A percentile compares a stretch with the other conserved stretches of the same genome.
Conservation (phyloP, 208 protist genomes). For the Herpetomonas tarakana region DNA sequence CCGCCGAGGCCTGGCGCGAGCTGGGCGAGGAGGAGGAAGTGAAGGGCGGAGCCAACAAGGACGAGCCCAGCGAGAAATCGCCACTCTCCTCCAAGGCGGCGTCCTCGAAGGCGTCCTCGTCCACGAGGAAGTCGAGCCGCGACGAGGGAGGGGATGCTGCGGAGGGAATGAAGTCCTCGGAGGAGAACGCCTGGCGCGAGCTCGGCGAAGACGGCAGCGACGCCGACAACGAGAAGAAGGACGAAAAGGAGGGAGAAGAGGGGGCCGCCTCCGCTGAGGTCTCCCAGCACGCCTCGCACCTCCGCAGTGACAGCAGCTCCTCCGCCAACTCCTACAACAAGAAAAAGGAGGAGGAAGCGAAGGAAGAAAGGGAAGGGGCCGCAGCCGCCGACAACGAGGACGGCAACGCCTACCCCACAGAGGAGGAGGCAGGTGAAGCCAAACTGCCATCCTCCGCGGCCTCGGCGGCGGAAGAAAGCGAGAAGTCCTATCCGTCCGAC, state of each 20-base stretch:
- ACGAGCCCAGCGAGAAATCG: not conserved
- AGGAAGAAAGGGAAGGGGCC: conserved; percentile 2
- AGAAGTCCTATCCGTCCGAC: not conserved
- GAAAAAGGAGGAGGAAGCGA: conserved; percentile 6
- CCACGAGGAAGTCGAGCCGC: too few species aligned
- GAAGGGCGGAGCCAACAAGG: conserved; percentile 7
- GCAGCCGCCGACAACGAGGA: not conserved
- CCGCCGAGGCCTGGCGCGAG: not conserved
- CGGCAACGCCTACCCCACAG: not conserved
- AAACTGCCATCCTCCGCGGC: too few species aligned
- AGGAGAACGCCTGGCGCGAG: not conserved
- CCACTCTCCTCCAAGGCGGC: not conserved
- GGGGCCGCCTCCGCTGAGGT: not conserved
- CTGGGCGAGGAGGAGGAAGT: conserved; percentile 5
- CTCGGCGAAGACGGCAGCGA: not conserved
- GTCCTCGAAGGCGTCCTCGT: not conserved
- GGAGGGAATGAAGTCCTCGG: not conserved
- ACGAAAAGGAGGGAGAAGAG: conserved; percentile 6
- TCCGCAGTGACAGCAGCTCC: not conserved
- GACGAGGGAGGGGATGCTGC: too few species aligned
- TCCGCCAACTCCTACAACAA: not conserved
- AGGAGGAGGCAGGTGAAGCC: too few species aligned
- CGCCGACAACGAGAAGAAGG: not conserved
- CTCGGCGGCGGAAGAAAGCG: too few species aligned
- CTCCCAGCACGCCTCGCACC: not conserved